phyloP scores from a whole-genome alignment of 768 basidiomycete genomes.

The Gautieria morchelliformis region DNA sequence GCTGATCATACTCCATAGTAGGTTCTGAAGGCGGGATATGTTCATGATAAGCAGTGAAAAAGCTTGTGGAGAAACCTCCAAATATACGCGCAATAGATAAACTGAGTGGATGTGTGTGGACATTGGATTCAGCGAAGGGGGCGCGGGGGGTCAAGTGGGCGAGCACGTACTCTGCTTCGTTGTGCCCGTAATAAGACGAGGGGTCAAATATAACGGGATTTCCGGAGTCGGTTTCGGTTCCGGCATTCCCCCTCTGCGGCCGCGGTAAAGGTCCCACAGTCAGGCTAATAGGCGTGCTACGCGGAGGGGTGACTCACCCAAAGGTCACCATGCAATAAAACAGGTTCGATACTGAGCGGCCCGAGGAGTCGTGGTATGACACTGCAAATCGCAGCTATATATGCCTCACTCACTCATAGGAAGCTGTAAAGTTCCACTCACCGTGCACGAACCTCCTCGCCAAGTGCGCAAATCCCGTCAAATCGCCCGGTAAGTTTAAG shows the following conservation, averaged over 20 bases:
- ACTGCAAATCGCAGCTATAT: constrained; percentile 25
- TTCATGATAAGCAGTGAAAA: constrained; percentile 58
- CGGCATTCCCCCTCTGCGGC: constrained; percentile 62
- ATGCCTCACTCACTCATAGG: not conserved
- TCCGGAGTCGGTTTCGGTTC: constrained; percentile 41
- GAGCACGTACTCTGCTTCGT: constrained; percentile 63
- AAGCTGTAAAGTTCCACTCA: constrained; percentile 18
- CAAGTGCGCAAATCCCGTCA: constrained; percentile 39
- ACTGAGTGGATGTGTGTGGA: constrained; percentile 24
- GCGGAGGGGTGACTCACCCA: constrained; percentile 42
- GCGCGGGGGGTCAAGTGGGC: not conserved
- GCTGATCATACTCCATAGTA: constrained; percentile 49
- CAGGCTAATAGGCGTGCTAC: not conserved
- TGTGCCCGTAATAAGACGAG: constrained; percentile 71
- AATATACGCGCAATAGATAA: constrained; percentile 74
- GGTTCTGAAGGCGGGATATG: constrained; percentile 57
- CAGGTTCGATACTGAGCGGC: constrained; percentile 49
- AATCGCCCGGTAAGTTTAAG: constrained; percentile 32
- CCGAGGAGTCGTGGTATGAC: constrained; percentile 66
- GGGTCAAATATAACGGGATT: constrained; percentile 70
- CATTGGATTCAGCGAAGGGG: not conserved
- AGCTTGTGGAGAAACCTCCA: constrained; percentile 57
- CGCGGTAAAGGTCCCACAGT: not conserved
- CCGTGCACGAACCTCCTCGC: constrained; percentile 39
- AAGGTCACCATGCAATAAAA: constrained; percentile 69